phyloP scores from a whole-genome alignment of 257 asterid species.

The Forsythia viridissima region DNA sequence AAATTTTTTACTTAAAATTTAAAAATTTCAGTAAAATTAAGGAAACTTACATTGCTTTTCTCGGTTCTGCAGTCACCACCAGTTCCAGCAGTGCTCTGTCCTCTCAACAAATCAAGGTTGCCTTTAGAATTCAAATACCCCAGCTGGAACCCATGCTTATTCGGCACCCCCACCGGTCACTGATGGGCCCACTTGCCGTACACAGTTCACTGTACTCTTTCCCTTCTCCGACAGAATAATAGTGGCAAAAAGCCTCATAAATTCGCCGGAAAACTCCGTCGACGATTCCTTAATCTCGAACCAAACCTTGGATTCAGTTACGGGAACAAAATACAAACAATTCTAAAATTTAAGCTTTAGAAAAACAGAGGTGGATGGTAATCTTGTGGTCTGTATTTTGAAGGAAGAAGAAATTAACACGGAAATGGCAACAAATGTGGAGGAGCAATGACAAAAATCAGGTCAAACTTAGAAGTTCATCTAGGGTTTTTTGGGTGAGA shows the following conservation, averaged over 20 bases:
- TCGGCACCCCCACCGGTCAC: conserved; percentile 51
- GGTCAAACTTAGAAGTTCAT: too few relatives aligned
- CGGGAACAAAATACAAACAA: background rate
- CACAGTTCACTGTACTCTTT: conserved; percentile 51
- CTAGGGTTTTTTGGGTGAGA: too few relatives aligned
- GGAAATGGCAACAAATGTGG: too few relatives aligned
- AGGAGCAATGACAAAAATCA: too few relatives aligned
- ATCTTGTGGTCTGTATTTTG: too few relatives aligned
- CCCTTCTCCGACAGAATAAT: conserved; percentile 56
- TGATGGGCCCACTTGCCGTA: conserved; percentile 71
- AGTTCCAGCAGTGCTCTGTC: conserved; percentile 37
- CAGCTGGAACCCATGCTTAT: conserved; percentile 45
- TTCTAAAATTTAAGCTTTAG: too few relatives aligned
- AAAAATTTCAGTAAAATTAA: background rate
- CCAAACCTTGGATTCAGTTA: conserved; percentile 59
- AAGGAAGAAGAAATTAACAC: too few relatives aligned
- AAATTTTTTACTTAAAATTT: background rate
- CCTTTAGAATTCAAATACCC: conserved; percentile 51
- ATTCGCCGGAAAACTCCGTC: conserved; percentile 48
- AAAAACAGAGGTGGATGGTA: too few relatives aligned
- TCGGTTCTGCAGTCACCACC: conserved; percentile 40
- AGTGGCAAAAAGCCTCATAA: conserved; percentile 60
- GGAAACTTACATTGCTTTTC: conserved; percentile 60
- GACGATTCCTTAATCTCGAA: conserved; percentile 44
- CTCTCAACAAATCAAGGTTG: conserved; percentile 14